Percentiles rank a stretch among this genome's conserved stretches.
Evolutionary conservation across 1,139 yeast species (phyloP).

Genomic region (Wickerhamomyces sp.): DNA sequence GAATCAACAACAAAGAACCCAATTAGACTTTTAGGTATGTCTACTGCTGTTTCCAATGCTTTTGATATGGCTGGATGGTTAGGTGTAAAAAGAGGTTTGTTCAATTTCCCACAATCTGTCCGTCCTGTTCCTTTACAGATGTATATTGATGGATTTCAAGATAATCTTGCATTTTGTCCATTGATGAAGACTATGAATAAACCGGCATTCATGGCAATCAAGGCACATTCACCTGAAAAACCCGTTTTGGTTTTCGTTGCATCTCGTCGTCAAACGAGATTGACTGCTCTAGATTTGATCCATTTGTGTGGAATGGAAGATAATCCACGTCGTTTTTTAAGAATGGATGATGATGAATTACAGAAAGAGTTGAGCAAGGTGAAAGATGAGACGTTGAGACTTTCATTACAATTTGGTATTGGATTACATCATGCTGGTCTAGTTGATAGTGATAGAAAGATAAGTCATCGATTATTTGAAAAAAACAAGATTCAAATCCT

Average conservation of each 20-base stretch:
- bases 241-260: constrained; percentile 96
- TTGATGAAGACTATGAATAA: constrained; percentile 97
- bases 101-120: constrained; percentile 91
- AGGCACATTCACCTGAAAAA: constrained; percentile 88
- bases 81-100: constrained; percentile 83
- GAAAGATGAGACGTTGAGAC: constrained; percentile 80
- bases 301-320: constrained; percentile 94
- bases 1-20: constrained; percentile 72
- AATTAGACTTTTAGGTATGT: constrained; percentile 83
- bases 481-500: constrained; percentile 81
- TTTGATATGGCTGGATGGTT: constrained; percentile 98
- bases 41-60: constrained; percentile 97
- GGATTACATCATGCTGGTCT: constrained; percentile 98
- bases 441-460: constrained; percentile 82
- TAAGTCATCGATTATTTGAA: constrained; percentile 84
- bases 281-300: constrained; percentile 89
- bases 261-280: constrained; percentile 92
- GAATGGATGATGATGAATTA: constrained; percentile 73
- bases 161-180: constrained; percentile 89
- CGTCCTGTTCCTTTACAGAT: constrained; percentile 97
- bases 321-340: constrained; percentile 81
- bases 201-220: constrained; percentile 95
- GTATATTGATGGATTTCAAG: constrained; percentile 98
- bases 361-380: constrained; percentile 58
- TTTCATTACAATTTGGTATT: constrained; percentile 90